Conservation (phyloP, 1,284 basidiomycete genomes). For the Cryptococcus depauperatus region DNA sequence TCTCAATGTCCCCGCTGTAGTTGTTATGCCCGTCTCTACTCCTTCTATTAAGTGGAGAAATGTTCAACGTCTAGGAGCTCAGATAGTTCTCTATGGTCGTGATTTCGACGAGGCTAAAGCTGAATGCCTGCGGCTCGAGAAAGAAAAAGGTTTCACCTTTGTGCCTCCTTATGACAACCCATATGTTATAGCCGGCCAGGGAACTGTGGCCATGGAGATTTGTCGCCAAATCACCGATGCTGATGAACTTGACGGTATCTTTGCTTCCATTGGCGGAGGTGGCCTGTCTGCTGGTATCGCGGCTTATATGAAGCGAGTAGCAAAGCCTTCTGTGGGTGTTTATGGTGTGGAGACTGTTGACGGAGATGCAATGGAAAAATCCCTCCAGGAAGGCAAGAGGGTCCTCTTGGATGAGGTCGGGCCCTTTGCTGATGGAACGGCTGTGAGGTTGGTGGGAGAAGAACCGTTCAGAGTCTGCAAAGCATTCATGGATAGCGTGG, state of each 20-base stretch:
- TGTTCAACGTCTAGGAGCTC: slow-evolving; percentile 84
- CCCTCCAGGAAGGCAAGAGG: slow-evolving; percentile 66
- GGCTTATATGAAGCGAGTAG: slow-evolving; percentile 90
- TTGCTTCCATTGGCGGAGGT: slow-evolving; percentile 84
- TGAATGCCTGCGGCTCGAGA: slow-evolving; percentile 81
- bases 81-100: slow-evolving; percentile 80
- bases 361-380: slow-evolving; percentile 84
- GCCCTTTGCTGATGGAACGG: slow-evolving; percentile 96
- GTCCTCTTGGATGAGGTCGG: slow-evolving; percentile 84
- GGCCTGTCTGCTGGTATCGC: slow-evolving; percentile 82
- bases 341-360: slow-evolving; percentile 93
- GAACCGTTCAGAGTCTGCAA: slow-evolving; percentile 91
- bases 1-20: slow-evolving; percentile 67
- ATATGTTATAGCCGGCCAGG: slow-evolving; percentile 93
- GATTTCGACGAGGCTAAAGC: slow-evolving; percentile 97
- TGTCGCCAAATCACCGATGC: slow-evolving; percentile 72
- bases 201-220: slow-evolving; percentile 91
- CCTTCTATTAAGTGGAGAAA: slow-evolving; percentile 95
- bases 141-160: slow-evolving; percentile 69
- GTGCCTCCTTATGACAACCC: slow-evolving; percentile 98
- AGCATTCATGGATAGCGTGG: slow-evolving; percentile 72
- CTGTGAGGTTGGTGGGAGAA: slow-evolving; percentile 91
- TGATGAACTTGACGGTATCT: slow-evolving; percentile 73
- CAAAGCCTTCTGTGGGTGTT: slow-evolving; percentile 71
- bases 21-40: slow-evolving; percentile 95